phyloP scores from a whole-genome alignment of 2,329 filamentous ascomycete species.

The Fusarium paranaense region DNA sequence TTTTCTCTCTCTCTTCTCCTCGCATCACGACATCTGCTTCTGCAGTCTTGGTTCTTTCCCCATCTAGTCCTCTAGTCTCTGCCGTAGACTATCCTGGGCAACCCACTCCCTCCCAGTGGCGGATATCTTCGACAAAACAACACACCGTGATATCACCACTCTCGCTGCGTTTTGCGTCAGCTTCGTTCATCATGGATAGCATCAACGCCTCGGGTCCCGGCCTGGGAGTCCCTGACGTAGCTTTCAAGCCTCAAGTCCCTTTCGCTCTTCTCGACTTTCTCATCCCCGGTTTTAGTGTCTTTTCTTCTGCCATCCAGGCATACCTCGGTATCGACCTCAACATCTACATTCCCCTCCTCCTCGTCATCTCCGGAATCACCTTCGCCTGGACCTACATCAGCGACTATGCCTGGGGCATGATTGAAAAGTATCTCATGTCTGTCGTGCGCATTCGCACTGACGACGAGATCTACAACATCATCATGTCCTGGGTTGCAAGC shows the following conservation, averaged over 20 bases:
- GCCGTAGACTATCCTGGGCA: neutral
- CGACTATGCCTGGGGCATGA: conserved; percentile 58
- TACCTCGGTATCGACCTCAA: conserved; percentile 73
- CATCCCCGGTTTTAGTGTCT: conserved; percentile 73
- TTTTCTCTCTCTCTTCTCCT: neutral
- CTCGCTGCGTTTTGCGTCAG: conserved; percentile 9
- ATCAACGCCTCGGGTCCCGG: conserved; percentile 34
- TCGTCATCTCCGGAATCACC: conserved; percentile 61
- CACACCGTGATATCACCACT: conserved; percentile 21
- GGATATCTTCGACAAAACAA: neutral
- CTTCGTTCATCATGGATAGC: conserved; percentile 38
- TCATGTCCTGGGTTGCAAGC: conserved; percentile 76
- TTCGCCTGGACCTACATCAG: conserved; percentile 66
- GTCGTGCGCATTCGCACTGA: conserved; percentile 75
- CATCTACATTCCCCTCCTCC: conserved; percentile 69
- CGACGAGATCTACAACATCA: conserved; percentile 78
- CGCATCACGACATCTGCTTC: conserved; percentile 1
- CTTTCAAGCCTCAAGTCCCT: conserved; percentile 43
- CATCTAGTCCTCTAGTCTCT: neutral
- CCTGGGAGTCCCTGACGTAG: neutral
- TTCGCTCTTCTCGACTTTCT: conserved; percentile 69
- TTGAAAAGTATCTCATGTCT: conserved; percentile 70
- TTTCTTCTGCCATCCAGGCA: conserved; percentile 63
- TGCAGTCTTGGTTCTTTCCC: conserved; percentile 6
- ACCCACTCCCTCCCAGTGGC: neutral